phyloP scores from a whole-genome alignment of 345 rosid genomes.

The Gossypioides kirkii region DNA sequence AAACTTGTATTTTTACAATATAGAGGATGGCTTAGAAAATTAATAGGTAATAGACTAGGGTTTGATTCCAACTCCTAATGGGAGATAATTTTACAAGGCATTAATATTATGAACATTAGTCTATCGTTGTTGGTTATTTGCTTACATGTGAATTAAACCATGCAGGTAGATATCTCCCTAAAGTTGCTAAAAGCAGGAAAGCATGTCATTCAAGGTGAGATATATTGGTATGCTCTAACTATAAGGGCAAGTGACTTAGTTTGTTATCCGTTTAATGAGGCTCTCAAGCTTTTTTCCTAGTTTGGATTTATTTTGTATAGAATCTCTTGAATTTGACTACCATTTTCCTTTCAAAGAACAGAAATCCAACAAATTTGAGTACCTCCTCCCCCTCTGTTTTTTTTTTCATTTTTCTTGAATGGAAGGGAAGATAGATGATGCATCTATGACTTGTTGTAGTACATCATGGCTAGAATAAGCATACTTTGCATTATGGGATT shows the following conservation, averaged over 20 bases:
- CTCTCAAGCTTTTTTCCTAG: not conserved
- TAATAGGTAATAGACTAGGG: not conserved
- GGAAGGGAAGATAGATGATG: not conserved
- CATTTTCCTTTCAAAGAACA: not conserved
- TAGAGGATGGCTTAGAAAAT: not conserved
- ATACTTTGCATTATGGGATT: not conserved
- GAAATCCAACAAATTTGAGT: not conserved
- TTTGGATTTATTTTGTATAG: not conserved
- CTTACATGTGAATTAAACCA: not conserved
- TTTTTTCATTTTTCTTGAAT: not conserved
- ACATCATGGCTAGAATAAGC: not conserved
- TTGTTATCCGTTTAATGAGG: slow-evolving; percentile 7
- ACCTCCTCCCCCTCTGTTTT: no score
- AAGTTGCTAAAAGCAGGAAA: slow-evolving; percentile 84
- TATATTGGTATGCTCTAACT: not conserved
- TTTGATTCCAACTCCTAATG: not conserved
- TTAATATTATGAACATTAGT: no score
- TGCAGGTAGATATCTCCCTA: slow-evolving; percentile 75
- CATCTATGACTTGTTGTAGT: not conserved
- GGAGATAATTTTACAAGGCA: not conserved
- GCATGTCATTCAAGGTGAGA: slow-evolving; percentile 85
- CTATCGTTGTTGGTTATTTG: not conserved
- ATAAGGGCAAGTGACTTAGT: not conserved
- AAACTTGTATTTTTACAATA: not conserved
- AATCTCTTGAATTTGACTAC: not conserved